These are phyloP conservation scores for Ceratocystis colombiana DNA, from an alignment of 2,329 filamentous ascomycete species.

Conservation along the genomic window DNA sequence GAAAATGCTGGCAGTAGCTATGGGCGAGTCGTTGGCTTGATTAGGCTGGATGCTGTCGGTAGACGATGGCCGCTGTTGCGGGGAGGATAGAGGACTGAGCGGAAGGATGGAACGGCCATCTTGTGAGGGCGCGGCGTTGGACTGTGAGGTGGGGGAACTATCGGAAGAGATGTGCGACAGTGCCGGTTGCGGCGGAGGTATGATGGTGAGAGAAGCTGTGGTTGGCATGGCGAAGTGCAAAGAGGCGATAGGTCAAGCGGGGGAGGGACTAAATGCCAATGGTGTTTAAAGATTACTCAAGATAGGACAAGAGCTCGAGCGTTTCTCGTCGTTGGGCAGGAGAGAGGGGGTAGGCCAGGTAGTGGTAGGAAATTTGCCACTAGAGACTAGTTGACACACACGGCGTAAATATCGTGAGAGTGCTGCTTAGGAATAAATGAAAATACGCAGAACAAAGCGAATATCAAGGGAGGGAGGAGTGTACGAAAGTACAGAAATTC, in stretches of 20 bases:
- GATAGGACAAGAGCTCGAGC: not conserved
- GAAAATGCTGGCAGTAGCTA: conserved; percentile 16
- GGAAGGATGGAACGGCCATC: not conserved
- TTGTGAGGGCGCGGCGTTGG: not conserved
- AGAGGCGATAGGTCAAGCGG: not conserved
- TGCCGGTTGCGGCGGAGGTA: conserved; percentile 13
- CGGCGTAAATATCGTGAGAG: not conserved
- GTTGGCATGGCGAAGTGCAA: conserved; percentile 13
- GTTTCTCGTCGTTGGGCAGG: not conserved
- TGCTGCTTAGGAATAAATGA: not conserved
- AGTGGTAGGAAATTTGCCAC: not conserved
- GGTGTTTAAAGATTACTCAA: no score
- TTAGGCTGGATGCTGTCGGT: not conserved
- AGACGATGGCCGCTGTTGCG: conserved; percentile 9
- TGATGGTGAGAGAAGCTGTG: conserved; percentile 18
- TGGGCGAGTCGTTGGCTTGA: conserved; percentile 10
- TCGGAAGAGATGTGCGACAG: not conserved
- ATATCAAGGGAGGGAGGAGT: not conserved
- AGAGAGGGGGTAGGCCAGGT: not conserved
- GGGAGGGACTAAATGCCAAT: no score
- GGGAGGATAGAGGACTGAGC: not conserved
- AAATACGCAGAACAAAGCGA: not conserved
- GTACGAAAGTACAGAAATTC: not conserved
- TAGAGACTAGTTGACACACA: not conserved
- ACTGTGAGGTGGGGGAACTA: not conserved